These are phyloP conservation scores for Trametes elegans DNA, from an alignment of 768 basidiomycete genomes.

Conservation along the genomic window DNA sequence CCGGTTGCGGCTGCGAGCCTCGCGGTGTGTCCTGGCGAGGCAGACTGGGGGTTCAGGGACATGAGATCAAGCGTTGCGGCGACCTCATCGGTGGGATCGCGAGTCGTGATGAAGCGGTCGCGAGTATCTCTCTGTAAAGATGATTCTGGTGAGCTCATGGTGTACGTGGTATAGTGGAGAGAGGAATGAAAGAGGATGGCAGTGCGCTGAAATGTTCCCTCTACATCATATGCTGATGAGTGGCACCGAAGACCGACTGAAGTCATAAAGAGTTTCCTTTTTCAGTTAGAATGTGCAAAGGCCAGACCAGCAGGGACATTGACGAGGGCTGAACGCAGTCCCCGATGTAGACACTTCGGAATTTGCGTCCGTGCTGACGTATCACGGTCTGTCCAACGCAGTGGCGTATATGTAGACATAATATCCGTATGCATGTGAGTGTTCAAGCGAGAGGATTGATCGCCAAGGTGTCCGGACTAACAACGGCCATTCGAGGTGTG, in stretches of 20 bases:
- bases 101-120: conserved; percentile 73
- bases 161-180: background rate
- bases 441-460: no score
- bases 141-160: conserved; percentile 13
- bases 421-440: no score
- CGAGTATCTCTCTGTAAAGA: conserved; percentile 47
- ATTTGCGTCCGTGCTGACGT: no score
- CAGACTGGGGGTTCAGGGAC: conserved; percentile 52
- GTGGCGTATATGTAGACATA: no score
- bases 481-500: no score
- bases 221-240: background rate
- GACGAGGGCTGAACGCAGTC: no score
- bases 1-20: conserved; percentile 75
- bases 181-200: background rate
- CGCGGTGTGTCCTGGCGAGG: conserved; percentile 77
- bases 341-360: no score
- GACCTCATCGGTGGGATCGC: conserved; percentile 50
- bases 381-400: no score
- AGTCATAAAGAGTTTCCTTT: no score
- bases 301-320: no score
- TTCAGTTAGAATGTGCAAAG: no score
- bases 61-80: conserved; percentile 66
- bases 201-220: background rate
- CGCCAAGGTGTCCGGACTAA: no score
- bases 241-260: conserved; percentile 3